Base-by-base conservation (phyloP, 208 protist species). In the Crithidia expoeki region DNA sequence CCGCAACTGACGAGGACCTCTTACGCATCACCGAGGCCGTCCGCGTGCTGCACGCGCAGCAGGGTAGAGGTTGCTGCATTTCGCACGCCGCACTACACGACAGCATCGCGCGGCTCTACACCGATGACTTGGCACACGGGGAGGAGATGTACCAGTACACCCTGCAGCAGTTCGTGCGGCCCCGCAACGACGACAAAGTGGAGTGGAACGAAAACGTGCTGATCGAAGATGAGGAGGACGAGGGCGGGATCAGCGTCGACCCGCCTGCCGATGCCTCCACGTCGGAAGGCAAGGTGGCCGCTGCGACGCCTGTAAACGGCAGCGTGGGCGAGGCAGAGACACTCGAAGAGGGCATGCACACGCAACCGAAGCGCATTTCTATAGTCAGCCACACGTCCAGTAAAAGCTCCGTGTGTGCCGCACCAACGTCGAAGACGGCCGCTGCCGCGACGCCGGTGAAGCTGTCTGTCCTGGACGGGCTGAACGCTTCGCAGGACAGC, bases 101-200 rank as follows among this genome's bases (percentile, higher is more conserved):
- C 36, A 70, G 72, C 16, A 77, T 90, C 32, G 34, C 68, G 32
- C 42, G 50, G 7, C 70, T 79, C 23, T 93, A 88, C 67, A n/a
- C 55, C 4, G 67, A 76, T 19, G 49, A 84, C 63, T 62, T 66
- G 23, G 30, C 27, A 9, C 76, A 75, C 28, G 80, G 72, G 5
- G 81, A 93, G 61, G 68, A 68, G 27, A 85, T 89, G 60, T 77
- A 80, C 49, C 73, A 81, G 9, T 90, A 85, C 52, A 78, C 87
- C 0, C 58, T 80, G 23, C 50, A 74, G 53, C 68, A 68, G 30
- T 74, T 80, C 30, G 74, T 74, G 19, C 21, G 49, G 66, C 52
- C 21, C 9, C 61, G 51, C 44, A 19, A 30, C 17, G 55, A 73
- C 40, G 74, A 60, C 16, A 21, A n/a, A 17, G 21, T 80, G 25